Conservation (phyloP, 768 basidiomycete species). For the Scleroderma bovista region DNA sequence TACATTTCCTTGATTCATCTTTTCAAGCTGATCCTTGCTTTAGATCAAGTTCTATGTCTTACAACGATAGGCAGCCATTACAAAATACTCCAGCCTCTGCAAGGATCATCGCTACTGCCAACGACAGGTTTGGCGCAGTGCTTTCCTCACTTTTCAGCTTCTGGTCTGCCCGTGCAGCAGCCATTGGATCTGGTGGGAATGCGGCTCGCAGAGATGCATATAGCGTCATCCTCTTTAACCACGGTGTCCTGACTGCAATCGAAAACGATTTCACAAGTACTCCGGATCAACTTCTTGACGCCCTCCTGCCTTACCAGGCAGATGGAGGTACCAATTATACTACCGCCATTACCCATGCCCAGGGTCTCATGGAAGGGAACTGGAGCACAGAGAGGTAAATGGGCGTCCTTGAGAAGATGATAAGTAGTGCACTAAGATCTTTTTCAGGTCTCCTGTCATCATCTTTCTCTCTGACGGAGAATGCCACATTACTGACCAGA, state of each 20-base stretch:
- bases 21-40: background rate
- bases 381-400: conserved; percentile 43
- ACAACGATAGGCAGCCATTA: conserved; percentile 36
- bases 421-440: background rate
- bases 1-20: background rate
- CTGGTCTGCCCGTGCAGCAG: conserved; percentile 45
- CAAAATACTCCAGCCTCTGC: conserved; percentile 28
- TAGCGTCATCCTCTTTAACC: conserved; percentile 45
- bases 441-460: conserved; percentile 40
- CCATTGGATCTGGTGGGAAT: conserved; percentile 23
- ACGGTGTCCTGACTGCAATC: conserved; percentile 19
- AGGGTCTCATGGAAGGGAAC: conserved; percentile 32
- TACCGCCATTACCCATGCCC: conserved; percentile 34
- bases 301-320: conserved; percentile 30
- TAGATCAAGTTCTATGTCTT: conserved; percentile 49
- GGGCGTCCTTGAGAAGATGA: background rate
- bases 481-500: conserved; percentile 31
- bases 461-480: conserved; percentile 49
- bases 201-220: conserved; percentile 44
- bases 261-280: conserved; percentile 40
- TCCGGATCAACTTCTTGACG: conserved; percentile 39
- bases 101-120: conserved; percentile 26
- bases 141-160: conserved; percentile 48
- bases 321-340: conserved; percentile 40
- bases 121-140: conserved; percentile 56